These are phyloP conservation scores for Ambrosia trifida DNA, from an alignment of 129 eudicot genomes.

Conservation along the genomic window DNA sequence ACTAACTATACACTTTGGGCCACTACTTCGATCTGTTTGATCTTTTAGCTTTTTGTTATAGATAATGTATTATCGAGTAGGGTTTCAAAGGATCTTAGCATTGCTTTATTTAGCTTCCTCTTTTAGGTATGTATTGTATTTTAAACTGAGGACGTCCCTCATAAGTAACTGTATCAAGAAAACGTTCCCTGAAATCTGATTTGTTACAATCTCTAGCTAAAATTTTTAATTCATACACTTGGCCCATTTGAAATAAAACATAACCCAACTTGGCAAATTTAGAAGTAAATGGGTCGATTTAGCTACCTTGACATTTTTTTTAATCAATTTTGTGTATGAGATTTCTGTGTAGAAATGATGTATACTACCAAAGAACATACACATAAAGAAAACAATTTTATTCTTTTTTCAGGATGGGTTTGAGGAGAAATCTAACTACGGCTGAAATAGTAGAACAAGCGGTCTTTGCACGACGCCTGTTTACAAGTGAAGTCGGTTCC, in stretches of 20 bases:
- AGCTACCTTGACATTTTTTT: no score
- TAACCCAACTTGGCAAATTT: neutral
- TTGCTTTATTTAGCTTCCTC: neutral
- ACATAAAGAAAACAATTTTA: neutral
- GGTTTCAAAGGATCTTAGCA: neutral
- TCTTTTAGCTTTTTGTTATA: neutral
- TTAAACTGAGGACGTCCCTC: neutral
- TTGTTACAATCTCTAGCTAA: neutral
- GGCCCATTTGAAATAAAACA: neutral
- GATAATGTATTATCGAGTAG: neutral
- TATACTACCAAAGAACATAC: neutral
- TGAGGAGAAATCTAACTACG: conserved; percentile 69
- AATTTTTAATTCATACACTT: neutral
- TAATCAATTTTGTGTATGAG: neutral
- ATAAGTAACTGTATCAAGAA: neutral
- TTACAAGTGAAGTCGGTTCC: conserved; percentile 74
- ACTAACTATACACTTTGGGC: neutral
- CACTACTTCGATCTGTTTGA: neutral
- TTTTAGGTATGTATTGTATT: neutral
- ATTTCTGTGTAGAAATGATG: neutral
- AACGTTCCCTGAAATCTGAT: neutral
- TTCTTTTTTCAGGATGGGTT: conserved; percentile 68
- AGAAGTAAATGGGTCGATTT: neutral
- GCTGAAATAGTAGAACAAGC: conserved; percentile 98
- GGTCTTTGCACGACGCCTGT: conserved; percentile 72